Evolutionary conservation across 129 eudicot species (phyloP), one percentile per base, ranked within the genome.

Genomic region (Artemisia argyi): DNA sequence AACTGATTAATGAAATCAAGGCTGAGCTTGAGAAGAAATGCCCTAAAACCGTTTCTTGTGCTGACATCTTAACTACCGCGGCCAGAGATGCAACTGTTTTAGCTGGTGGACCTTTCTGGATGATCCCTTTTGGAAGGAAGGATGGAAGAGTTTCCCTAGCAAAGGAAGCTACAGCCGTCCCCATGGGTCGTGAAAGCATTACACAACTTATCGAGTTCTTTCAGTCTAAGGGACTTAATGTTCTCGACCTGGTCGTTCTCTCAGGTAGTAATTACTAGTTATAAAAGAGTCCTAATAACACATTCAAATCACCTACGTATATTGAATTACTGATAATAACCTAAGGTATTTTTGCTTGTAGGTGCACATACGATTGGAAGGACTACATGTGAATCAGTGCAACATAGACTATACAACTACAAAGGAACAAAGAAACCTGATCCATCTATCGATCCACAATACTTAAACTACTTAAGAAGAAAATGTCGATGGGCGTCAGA

Each of bases 281-380:
- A 24, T 24, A 24, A 24, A 24, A 24, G 28, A 24, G 28, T 26
- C 32, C 32, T 39, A 39, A 6, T 7, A 32, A 20, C 59, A 53
- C 20, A 56, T 19, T 26, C 61, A 56, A 8, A 19, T 19, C 5
- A 11, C 28, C 14, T 54, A 55, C 26, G 61, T 17, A 0, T 16
- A 18, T 28, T 28, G 32, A 28, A 28, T 28, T 28, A 28, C 32
- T 9, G 6, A 5, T 58, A 58, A 58, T 13, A 10, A 19, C 63
- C 19, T 58, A 7, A 6, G 10, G 2, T n/a, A 7, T 46, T 20
- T 20, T 74, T 48, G 19, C 28, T n/a, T 78, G 57, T 32, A 89
- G 96, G 97, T 15, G 91, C 96, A 0, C 98, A 92, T 70, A 92
- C 96, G 2, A 85, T 92, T 11, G 98, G 98, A 68, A 89, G 91